These are phyloP conservation scores for Epichloe coenophiala DNA, from an alignment of 2,329 filamentous ascomycete species.

Conservation along the genomic window DNA sequence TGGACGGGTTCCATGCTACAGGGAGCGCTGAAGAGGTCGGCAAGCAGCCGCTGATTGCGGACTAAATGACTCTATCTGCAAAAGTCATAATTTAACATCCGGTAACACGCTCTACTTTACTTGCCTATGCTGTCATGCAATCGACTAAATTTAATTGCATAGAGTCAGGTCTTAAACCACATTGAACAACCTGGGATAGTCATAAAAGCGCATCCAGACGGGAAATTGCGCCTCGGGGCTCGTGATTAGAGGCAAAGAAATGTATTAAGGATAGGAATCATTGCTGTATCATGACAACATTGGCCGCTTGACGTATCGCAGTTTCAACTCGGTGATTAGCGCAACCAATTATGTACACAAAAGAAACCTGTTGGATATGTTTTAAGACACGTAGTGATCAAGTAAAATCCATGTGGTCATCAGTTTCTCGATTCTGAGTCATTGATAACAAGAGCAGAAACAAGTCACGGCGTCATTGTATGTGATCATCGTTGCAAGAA, in stretches of 20 bases:
- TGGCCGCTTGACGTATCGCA: not conserved
- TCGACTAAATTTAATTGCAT: not conserved
- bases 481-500: not conserved
- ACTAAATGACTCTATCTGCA: not conserved
- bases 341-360: too few species aligned
- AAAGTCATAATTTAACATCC: not conserved
- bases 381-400: too few species aligned
- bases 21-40: slow-evolving; percentile 20
- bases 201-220: not conserved
- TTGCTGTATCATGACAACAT: not conserved
- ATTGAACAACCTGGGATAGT: not conserved
- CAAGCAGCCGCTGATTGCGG: slow-evolving; percentile 6
- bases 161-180: too few species aligned
- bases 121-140: not conserved
- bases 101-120: too few species aligned
- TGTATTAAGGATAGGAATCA: not conserved
- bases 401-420: too few species aligned
- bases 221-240: not conserved
- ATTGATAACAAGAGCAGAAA: not conserved
- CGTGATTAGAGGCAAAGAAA: too few species aligned
- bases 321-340: too few species aligned
- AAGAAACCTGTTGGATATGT: too few species aligned
- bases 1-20: slow-evolving; percentile 65
- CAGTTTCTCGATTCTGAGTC: too few species aligned
- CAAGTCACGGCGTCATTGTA: not conserved